Evolutionary conservation across 352 stramenopile species (phyloP).

Genomic region (Pythium rishiriense): DNA sequence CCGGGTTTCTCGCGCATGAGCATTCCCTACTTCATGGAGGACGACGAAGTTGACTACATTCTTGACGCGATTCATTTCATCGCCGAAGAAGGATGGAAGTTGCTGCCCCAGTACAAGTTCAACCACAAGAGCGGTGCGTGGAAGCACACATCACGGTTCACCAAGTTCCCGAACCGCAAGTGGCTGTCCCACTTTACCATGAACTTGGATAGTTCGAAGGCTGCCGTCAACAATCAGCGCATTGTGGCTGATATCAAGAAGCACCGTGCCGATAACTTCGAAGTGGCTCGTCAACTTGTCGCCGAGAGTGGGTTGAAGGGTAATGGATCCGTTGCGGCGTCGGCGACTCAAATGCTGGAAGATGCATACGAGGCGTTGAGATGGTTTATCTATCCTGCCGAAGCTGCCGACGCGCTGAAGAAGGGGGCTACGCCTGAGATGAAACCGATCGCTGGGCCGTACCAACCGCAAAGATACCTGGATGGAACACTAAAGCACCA

Average conservation of each 20-base stretch:
- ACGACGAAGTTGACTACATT: constrained; percentile 91
- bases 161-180: constrained; percentile 29
- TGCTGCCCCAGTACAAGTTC: constrained; percentile 92
- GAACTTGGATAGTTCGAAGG: background rate
- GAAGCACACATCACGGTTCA: constrained; percentile 57
- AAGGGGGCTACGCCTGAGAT: background rate
- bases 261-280: constrained; percentile 25
- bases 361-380: constrained; percentile 32
- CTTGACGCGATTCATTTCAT: constrained; percentile 90
- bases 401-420: constrained; percentile 30
- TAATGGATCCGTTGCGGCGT: constrained; percentile 12
- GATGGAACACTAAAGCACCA: constrained; percentile 45
- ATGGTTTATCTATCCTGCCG: constrained; percentile 48
- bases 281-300: constrained; percentile 21
- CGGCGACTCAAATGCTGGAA: constrained; percentile 31
- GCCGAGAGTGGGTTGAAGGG: constrained; percentile 14
- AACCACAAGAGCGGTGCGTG: constrained; percentile 94
- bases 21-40: constrained; percentile 75
- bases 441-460: constrained; percentile 16
- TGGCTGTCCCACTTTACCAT: constrained; percentile 32
- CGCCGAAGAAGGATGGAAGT: constrained; percentile 85
- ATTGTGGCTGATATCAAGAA: constrained; percentile 9
- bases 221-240: background rate
- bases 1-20: constrained; percentile 93
- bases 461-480: constrained; percentile 44